Evolutionary conservation across 129 eudicot species (phyloP), one percentile per base, ranked within the genome.

Genomic region (Centella asiatica): DNA sequence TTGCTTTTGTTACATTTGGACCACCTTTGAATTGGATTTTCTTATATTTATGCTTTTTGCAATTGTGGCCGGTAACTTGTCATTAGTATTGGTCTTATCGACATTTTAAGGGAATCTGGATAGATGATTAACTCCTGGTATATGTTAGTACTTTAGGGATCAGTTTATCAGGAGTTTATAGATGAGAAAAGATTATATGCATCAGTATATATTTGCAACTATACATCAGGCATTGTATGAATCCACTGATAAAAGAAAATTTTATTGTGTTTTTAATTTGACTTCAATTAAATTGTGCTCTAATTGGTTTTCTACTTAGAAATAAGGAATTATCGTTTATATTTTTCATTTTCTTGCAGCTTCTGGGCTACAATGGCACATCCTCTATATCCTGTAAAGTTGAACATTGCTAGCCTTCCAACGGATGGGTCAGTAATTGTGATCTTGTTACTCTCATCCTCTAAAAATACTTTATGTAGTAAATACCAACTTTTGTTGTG

Each of bases 381-480:
- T 67, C 95, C 94, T 67, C 68, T 85, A 23, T 62, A 55, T 78
- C 96, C 96, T 44, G 88, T 82, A 76, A 92, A 92, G 88, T 77
- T 87, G 82, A 58, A 64, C 25, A 80, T 77, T 69, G 65, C 90
- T 65, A 92, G 52, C 70, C 63, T 78, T 68, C 96, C 96, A 52
- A 36, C 94, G 28, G 99, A 92, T 65, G 96, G 96, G 99, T 92
- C 53, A 80, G 95, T 69, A 42, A 65, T 49, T 48, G 11, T 28
- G 28, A 10, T 48, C 10, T 33, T 20, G 1, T 24, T 33, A 18
- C 26, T 29, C 22, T 6, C 34, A n/a, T n/a, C 25, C 57, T 4
- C 19, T 2, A 34, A 33, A 18, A 3, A 33, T 29, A 33, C 29
- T 57, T 57, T 17, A 6, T 56, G 22, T 7, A 9, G 14, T 57